phyloP scores from a whole-genome alignment of 2,329 filamentous ascomycete genomes.

The Diaporthe sp. region DNA sequence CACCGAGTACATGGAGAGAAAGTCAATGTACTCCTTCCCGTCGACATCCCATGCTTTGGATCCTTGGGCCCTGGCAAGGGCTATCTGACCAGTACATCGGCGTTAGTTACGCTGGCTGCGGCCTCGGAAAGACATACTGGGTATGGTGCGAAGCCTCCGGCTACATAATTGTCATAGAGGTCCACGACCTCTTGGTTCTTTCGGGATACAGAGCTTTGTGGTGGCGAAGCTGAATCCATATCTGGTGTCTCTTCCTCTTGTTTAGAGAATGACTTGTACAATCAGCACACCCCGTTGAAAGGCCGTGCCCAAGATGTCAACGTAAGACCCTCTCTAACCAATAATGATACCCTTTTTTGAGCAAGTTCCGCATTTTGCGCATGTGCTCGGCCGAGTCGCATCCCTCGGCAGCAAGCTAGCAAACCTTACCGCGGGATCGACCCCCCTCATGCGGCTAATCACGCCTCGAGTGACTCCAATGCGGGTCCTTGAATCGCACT shows the following conservation, averaged over 20 bases:
- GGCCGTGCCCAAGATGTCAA: not conserved
- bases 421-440: slow-evolving; percentile 10
- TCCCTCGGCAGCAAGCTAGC: slow-evolving; percentile 7
- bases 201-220: not conserved
- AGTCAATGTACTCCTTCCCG: slow-evolving; percentile 36
- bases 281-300: not conserved
- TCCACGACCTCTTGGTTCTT: not conserved
- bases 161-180: slow-evolving; percentile 14
- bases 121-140: slow-evolving; percentile 2
- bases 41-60: slow-evolving; percentile 35
- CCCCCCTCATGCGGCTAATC: slow-evolving; percentile 21
- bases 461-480: not conserved
- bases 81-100: not conserved
- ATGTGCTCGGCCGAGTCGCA: not conserved
- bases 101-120: not conserved
- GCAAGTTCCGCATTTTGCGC: not conserved
- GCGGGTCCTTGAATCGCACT: slow-evolving; percentile 6
- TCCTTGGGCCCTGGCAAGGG: slow-evolving; percentile 30
- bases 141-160: slow-evolving; percentile 4
- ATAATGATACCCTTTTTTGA: not conserved
- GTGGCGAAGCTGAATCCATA: not conserved
- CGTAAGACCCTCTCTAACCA: not conserved
- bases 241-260: not conserved
- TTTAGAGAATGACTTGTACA: not conserved
- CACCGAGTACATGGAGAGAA: slow-evolving; percentile 33